phyloP scores from a whole-genome alignment of 495 filamentous ascomycete species.

The Pyrenula aspistea region DNA sequence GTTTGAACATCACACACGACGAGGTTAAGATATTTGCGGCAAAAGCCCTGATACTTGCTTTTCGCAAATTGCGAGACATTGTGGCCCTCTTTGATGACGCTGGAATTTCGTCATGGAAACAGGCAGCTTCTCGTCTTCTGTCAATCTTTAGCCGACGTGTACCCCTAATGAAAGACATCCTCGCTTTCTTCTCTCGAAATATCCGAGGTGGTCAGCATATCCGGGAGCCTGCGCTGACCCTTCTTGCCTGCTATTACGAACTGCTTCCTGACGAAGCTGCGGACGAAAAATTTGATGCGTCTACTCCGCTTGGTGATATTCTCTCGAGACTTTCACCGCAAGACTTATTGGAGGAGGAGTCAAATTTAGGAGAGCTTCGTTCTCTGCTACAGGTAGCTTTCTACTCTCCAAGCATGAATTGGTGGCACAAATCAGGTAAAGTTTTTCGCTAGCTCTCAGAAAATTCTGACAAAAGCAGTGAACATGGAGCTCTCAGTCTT shows the following conservation, averaged over 20 bases:
- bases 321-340: slow-evolving; percentile 38
- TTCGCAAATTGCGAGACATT: slow-evolving; percentile 60
- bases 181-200: slow-evolving; percentile 53
- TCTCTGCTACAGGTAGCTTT: slow-evolving; percentile 66
- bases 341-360: slow-evolving; percentile 21
- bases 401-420: slow-evolving; percentile 67
- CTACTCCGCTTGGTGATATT: slow-evolving; percentile 54
- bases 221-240: slow-evolving; percentile 60
- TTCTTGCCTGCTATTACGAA: slow-evolving; percentile 71
- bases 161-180: slow-evolving; percentile 65
- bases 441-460: too few species aligned
- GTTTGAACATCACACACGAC: slow-evolving; percentile 59
- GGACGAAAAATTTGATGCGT: slow-evolving; percentile 77
- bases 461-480: too few species aligned
- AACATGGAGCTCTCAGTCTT: slow-evolving; percentile 19
- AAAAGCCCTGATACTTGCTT: slow-evolving; percentile 61
- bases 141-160: slow-evolving; percentile 68
- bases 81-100: slow-evolving; percentile 25
- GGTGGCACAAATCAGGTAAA: slow-evolving; percentile 58
- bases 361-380: slow-evolving; percentile 50
- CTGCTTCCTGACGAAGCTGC: slow-evolving; percentile 68
- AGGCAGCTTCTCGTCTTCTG: slow-evolving; percentile 49
- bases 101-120: slow-evolving; percentile 45
- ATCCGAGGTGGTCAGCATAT: slow-evolving; percentile 57
- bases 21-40: slow-evolving; percentile 75